Conservation (phyloP, 2,329 filamentous ascomycete genomes). For the Diplodia sapinea region DNA sequence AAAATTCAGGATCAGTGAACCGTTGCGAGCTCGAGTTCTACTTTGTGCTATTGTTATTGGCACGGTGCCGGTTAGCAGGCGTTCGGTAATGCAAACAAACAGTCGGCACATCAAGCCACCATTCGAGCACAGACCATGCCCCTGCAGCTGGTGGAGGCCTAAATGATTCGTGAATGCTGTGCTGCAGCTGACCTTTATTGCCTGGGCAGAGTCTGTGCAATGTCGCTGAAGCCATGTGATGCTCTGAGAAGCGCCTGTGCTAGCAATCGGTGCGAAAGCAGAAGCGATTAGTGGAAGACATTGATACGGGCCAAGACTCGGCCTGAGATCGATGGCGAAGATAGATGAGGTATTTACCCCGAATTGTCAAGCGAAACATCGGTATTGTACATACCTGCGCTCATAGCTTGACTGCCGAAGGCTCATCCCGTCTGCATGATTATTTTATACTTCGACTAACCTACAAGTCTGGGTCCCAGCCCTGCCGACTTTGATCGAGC, state of each 20-base stretch:
- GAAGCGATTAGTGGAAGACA: neutral
- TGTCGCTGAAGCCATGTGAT: neutral
- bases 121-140: conserved; percentile 9
- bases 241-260: neutral
- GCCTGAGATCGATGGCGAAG: neutral
- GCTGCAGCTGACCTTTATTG: neutral
- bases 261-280: neutral
- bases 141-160: conserved; percentile 18
- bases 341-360: conserved; percentile 7
- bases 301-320: neutral
- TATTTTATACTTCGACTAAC: neutral
- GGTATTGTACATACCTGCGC: conserved; percentile 1
- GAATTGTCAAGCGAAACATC: neutral
- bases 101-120: conserved; percentile 17
- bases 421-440: neutral
- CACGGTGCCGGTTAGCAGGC: conserved; percentile 12
- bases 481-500: neutral
- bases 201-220: neutral
- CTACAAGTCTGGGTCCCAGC: neutral
- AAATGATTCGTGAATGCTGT: neutral
- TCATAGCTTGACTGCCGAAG: neutral
- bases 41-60: neutral
- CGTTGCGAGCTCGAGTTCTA: neutral
- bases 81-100: conserved; percentile 4
- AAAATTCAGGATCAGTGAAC: neutral